phyloP scores from a whole-genome alignment of 768 basidiomycete genomes.

The Rhizopogon vinicolor region DNA sequence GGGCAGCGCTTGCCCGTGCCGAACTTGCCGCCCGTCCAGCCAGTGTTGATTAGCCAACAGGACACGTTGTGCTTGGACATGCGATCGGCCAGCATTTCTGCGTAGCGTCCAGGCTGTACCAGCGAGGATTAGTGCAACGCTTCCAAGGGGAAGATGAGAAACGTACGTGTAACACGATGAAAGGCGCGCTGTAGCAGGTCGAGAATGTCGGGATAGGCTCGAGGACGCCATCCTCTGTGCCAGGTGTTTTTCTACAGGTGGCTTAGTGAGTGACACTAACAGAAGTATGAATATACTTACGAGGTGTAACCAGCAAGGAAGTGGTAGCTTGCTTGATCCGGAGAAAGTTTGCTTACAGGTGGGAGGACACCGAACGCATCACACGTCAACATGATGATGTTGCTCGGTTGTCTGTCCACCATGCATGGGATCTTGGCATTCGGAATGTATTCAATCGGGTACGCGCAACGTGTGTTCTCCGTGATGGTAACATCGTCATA shows the following conservation, averaged over 20 bases:
- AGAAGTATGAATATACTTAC: slow-evolving; percentile 34
- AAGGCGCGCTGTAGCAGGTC: slow-evolving; percentile 98
- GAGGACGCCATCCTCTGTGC: slow-evolving; percentile 95
- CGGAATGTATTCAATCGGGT: slow-evolving; percentile 96
- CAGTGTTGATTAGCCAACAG: slow-evolving; percentile 99
- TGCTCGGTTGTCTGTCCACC: slow-evolving; percentile 83
- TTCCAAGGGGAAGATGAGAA: neutral
- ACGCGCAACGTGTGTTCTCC: slow-evolving; percentile 99
- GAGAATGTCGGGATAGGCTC: slow-evolving; percentile 99
- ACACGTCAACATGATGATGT: slow-evolving; percentile 96
- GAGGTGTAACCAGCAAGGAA: slow-evolving; percentile 97
- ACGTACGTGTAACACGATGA: slow-evolving; percentile 91
- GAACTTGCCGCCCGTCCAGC: slow-evolving; percentile 93
- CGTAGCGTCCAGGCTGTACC: slow-evolving; percentile 84
- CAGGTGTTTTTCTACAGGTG: slow-evolving; percentile 83
- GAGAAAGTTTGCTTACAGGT: slow-evolving; percentile 87
- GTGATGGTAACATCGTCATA: slow-evolving; percentile 97
- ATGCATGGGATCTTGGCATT: slow-evolving; percentile 93
- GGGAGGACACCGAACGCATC: slow-evolving; percentile 98
- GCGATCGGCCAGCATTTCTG: slow-evolving; percentile 92
- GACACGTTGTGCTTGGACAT: slow-evolving; percentile 87
- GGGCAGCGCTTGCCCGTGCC: slow-evolving; percentile 94
- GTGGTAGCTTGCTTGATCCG: slow-evolving; percentile 96
- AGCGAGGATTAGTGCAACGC: slow-evolving; percentile 1
- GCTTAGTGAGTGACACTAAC: slow-evolving; percentile 12